These are phyloP conservation scores for Malus hybrid DNA, from an alignment of 331 rosid species.

Conservation along the genomic window DNA sequence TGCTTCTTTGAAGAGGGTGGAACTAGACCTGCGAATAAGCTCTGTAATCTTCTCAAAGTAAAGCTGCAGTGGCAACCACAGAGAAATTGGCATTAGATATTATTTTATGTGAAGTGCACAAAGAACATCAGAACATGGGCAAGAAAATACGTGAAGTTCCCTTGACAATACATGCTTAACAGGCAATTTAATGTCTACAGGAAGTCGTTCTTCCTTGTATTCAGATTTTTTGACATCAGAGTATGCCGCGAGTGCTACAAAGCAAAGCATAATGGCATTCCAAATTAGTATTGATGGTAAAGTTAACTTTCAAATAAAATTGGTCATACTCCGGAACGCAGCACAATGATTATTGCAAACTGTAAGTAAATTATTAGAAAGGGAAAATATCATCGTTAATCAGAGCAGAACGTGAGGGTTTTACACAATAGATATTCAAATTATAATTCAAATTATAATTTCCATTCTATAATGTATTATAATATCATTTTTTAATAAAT, in stretches of 20 bases:
- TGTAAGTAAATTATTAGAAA: background rate
- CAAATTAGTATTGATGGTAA: slow-evolving; percentile 9
- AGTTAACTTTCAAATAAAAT: background rate
- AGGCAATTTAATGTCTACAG: slow-evolving; percentile 64
- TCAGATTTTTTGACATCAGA: slow-evolving; percentile 58
- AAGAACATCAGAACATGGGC: background rate
- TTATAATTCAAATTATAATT: too few species aligned
- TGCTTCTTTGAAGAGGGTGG: slow-evolving; percentile 54
- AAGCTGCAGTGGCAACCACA: slow-evolving; percentile 47
- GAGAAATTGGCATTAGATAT: slow-evolving; percentile 14
- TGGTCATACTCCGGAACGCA: background rate
- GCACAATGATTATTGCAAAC: background rate
- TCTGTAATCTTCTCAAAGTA: slow-evolving; percentile 69
- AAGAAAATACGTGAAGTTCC: slow-evolving; percentile 66
- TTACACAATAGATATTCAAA: background rate
- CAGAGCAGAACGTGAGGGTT: background rate
- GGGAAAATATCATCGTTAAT: slow-evolving; percentile 6
- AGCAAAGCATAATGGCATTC: slow-evolving; percentile 7
- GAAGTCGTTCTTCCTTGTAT: slow-evolving; percentile 63
- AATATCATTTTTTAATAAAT: too few species aligned
- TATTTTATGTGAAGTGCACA: slow-evolving; percentile 2
- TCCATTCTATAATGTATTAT: too few species aligned
- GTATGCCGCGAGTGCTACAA: slow-evolving; percentile 38
- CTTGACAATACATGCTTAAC: slow-evolving; percentile 62
- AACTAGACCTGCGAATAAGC: slow-evolving; percentile 51